Evolutionary conservation across 2,329 filamentous ascomycete genomes (phyloP).

Genomic region (Alternaria angustiovoidea): DNA sequence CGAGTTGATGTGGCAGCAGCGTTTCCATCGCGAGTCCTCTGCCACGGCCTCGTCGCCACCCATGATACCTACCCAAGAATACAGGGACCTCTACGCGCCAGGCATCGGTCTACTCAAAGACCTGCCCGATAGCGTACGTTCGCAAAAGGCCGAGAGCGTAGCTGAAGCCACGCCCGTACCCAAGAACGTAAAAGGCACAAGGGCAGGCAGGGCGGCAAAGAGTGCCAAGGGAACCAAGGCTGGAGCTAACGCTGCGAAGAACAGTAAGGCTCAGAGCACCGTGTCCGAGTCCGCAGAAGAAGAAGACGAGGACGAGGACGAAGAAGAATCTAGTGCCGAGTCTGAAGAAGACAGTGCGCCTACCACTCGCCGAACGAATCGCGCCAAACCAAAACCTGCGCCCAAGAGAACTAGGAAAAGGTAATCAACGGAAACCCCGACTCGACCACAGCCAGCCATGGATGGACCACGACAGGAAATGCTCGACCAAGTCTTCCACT

Average conservation of each 20-base stretch:
- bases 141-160: conserved; percentile 40
- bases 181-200: conserved; percentile 39
- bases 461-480: too few relatives aligned
- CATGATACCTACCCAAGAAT: conserved; percentile 40
- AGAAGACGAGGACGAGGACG: conserved; percentile 47
- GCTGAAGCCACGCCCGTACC: conserved; percentile 42
- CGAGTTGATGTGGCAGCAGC: conserved; percentile 54
- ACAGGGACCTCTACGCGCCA: conserved; percentile 43
- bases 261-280: conserved; percentile 41
- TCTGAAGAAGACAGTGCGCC: conserved; percentile 46
- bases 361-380: conserved; percentile 43
- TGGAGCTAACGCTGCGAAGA: conserved; percentile 34
- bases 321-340: conserved; percentile 41
- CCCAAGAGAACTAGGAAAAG: conserved; percentile 44
- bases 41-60: conserved; percentile 42
- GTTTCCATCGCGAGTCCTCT: conserved; percentile 44
- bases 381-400: conserved; percentile 34
- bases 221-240: conserved; percentile 34
- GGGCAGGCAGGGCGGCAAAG: conserved; percentile 37
- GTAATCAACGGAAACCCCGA: background rate
- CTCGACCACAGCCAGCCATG: background rate
- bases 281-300: conserved; percentile 52
- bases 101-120: conserved; percentile 46
- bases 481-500: too few relatives aligned
- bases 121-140: conserved; percentile 35